These are phyloP conservation scores for Protomyces inundatus DNA, from an alignment of 1,139 yeast genomes.

Conservation along the genomic window DNA sequence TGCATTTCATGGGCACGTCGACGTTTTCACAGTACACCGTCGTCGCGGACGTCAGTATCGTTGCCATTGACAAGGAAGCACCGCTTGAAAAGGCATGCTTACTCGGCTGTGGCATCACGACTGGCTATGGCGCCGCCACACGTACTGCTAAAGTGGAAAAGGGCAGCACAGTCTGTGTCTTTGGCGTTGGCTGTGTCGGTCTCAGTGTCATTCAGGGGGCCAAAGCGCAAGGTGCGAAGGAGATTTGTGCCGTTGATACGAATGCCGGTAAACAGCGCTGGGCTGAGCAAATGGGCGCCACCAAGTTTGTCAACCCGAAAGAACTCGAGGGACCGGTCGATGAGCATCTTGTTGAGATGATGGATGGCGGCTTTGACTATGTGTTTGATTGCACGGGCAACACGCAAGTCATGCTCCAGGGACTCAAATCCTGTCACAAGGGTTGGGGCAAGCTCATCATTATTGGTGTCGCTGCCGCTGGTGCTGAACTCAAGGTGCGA, in stretches of 20 bases:
- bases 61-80: slow-evolving; percentile 79
- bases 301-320: slow-evolving; percentile 84
- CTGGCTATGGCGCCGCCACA: slow-evolving; percentile 97
- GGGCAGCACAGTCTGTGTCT: slow-evolving; percentile 92
- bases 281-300: slow-evolving; percentile 89
- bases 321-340: slow-evolving; percentile 72
- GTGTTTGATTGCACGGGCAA: slow-evolving; percentile 99
- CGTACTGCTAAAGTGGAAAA: slow-evolving; percentile 86
- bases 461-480: slow-evolving; percentile 98
- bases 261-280: slow-evolving; percentile 77
- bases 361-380: slow-evolving; percentile 94
- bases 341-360: slow-evolving; percentile 75
- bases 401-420: slow-evolving; percentile 87
- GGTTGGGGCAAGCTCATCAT: slow-evolving; percentile 97
- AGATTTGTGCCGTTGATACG: slow-evolving; percentile 81
- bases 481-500: slow-evolving; percentile 90
- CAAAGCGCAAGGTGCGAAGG: slow-evolving; percentile 67
- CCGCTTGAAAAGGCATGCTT: slow-evolving; percentile 82
- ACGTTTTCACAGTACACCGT: slow-evolving; percentile 96
- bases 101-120: slow-evolving; percentile 96
- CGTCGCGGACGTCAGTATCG: slow-evolving; percentile 96
- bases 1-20: slow-evolving; percentile 97
- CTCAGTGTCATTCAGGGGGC: slow-evolving; percentile 96
- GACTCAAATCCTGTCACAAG: slow-evolving; percentile 94
- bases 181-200: slow-evolving; percentile 98